These are phyloP conservation scores for Sporobolomyces pararoseus DNA, from an alignment of 768 basidiomycete genomes.

Conservation along the genomic window DNA sequence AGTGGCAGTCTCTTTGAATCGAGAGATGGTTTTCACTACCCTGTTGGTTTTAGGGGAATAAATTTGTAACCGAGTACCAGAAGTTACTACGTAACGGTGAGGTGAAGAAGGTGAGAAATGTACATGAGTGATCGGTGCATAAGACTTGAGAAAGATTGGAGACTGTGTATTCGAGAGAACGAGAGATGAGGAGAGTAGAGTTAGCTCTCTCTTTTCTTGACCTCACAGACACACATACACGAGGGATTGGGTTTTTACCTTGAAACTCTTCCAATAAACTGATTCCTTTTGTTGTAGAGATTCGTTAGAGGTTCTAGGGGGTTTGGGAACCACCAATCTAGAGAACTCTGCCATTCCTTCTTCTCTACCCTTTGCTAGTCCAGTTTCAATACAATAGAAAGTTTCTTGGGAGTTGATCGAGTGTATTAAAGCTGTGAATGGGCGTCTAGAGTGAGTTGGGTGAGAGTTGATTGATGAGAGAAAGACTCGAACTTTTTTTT, in stretches of 20 bases:
- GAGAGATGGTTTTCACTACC: conserved; percentile 88
- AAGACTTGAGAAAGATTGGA: conserved; percentile 84
- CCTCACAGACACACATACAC: background rate
- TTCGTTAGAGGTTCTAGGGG: conserved; percentile 27
- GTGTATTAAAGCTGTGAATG: background rate
- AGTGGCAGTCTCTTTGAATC: conserved; percentile 93
- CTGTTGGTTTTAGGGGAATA: conserved; percentile 96
- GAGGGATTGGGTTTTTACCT: background rate
- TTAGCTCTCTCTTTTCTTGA: background rate
- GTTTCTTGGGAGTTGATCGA: background rate
- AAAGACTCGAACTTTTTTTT: no score
- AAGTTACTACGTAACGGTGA: conserved; percentile 91
- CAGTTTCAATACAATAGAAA: background rate
- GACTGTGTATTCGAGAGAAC: conserved; percentile 30
- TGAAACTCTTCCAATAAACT: conserved; percentile 43
- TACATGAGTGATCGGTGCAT: conserved; percentile 88
- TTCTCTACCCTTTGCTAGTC: background rate
- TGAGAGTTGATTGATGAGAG: no score
- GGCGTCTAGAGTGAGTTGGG: no score
- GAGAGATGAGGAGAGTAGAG: conserved; percentile 30
- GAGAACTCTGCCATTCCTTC: conserved; percentile 40
- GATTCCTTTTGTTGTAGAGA: conserved; percentile 42
- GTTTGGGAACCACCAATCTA: conserved; percentile 34
- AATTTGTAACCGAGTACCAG: conserved; percentile 86
- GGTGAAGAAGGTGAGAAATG: conserved; percentile 85